Evolutionary conservation across 2,329 filamentous ascomycete genomes (phyloP), one percentile per base, ranked within the genome.

Genomic region (Colletotrichum sp.): DNA sequence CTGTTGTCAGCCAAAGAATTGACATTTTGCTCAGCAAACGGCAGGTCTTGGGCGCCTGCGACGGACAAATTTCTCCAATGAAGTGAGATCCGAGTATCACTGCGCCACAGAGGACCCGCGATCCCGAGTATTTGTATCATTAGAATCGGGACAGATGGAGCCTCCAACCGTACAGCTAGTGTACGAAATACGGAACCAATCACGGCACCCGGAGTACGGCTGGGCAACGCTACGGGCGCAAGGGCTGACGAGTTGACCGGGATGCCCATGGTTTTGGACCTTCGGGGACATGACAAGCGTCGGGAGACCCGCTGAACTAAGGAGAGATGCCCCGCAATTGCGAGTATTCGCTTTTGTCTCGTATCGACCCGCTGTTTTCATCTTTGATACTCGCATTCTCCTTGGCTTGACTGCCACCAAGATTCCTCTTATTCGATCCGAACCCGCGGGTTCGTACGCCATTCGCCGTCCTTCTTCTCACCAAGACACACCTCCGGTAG

Each of bases 261-360:
- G 65, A 39, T 16, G 16, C 15, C 55, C 36, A 57, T 9, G 15
- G 18, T 34, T 30, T 60, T 44, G 24, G 63, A 18, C 28, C 34
- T n/a, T 26, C 55, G 26, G 64, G 64, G 13, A 52, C 59, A n/a
- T 21, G 26, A n/a, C 28, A 74, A 74, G 67, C 59, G 49, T 49
- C 59, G 44, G 44, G 16, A 57, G 67, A 26, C 8, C 59, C 39
- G 44, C 68, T 21, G 9, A 13, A 52, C 39, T 57, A 32, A 15
- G n/a, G 49, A 55, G 18, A 21, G 2, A 26, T 1, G 63, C 24
- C 24, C 63, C 69, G 73, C 55, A 36, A 72, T 72, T 72, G 55
- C 73, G 73, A 63, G 69, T 73, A 72, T 73, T 76, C 69, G 73
- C 69, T 59, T 60, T 36, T 6, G 65, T 18, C 21, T 72, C 57